phyloP scores from a whole-genome alignment of 2,329 filamentous ascomycete genomes.

The Pseudocercospora cruenta region DNA sequence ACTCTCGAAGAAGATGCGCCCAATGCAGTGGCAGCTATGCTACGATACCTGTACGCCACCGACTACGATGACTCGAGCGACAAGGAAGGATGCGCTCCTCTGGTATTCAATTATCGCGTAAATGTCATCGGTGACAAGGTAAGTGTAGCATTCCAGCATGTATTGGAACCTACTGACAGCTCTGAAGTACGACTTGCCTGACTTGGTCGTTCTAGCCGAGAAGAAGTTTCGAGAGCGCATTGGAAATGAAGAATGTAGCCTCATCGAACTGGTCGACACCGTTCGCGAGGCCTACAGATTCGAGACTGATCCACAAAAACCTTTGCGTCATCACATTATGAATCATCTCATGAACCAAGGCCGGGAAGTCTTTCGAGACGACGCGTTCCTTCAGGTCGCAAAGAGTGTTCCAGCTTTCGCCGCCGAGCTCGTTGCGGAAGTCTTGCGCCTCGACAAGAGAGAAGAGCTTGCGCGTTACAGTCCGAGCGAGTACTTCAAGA shows the following conservation, averaged over 20 bases:
- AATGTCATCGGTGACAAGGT: constrained; percentile 12
- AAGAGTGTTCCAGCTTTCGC: not conserved
- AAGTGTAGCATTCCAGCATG: no score
- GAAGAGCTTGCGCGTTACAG: no score
- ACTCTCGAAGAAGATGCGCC: constrained; percentile 10
- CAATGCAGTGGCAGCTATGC: constrained; percentile 17
- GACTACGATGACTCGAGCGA: constrained; percentile 12
- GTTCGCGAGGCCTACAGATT: not conserved
- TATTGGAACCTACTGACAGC: no score
- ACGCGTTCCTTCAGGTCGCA: not conserved
- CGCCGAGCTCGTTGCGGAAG: not conserved
- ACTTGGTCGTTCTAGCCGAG: not conserved
- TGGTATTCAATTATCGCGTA: constrained; percentile 9
- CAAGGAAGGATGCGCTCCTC: not conserved
- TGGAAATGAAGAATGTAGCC: accelerated
- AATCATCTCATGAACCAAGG: not conserved
- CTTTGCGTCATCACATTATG: not conserved
- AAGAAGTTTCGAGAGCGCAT: not conserved
- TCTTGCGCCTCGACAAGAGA: no score
- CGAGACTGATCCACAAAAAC: not conserved
- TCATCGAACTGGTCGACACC: not conserved
- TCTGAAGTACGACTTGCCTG: not conserved
- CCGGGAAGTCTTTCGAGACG: not conserved
- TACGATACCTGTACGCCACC: constrained; percentile 13
- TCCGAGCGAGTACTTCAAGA: no score